Percentiles rank a stretch among this genome's conserved stretches.
These are phyloP conservation scores for Elongisporangium senticosum DNA, from an alignment of 352 stramenopile species.

Conservation along the genomic window DNA sequence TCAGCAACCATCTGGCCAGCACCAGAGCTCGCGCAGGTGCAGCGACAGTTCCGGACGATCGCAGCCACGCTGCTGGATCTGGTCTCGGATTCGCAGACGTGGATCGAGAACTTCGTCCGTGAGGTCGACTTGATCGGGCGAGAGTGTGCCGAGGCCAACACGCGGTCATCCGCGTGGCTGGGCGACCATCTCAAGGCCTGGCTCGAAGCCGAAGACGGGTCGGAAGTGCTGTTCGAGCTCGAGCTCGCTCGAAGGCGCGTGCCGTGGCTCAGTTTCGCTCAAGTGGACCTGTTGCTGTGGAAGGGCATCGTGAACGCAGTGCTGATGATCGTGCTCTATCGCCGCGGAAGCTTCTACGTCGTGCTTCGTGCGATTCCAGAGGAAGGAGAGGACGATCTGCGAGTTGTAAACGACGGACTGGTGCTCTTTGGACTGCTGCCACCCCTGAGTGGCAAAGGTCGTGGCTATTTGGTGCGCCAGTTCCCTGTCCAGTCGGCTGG, in stretches of 20 bases:
- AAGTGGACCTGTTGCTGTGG: slow-evolving; percentile 41
- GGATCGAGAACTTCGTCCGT: slow-evolving; percentile 39
- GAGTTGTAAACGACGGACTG: slow-evolving; percentile 21
- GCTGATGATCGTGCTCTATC: slow-evolving; percentile 49
- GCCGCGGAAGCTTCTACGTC: slow-evolving; percentile 43
- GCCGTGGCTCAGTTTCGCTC: slow-evolving; percentile 4
- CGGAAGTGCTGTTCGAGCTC: slow-evolving; percentile 60
- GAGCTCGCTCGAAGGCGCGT: slow-evolving; percentile 18
- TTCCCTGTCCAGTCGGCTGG: slow-evolving; percentile 13
- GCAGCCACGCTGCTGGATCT: slow-evolving; percentile 28
- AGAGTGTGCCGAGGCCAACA: slow-evolving; percentile 8
- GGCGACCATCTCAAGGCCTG: slow-evolving; percentile 39
- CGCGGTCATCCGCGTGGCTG: slow-evolving; percentile 19
- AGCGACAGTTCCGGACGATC: slow-evolving; percentile 26
- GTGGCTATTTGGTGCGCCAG: slow-evolving; percentile 46
- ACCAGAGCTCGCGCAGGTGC: slow-evolving; percentile 7
- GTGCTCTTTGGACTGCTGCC: slow-evolving; percentile 46
- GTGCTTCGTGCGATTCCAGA: slow-evolving; percentile 23
- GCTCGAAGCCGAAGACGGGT: slow-evolving; percentile 39
- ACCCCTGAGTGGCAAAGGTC: slow-evolving; percentile 33
- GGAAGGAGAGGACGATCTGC: slow-evolving; percentile 16
- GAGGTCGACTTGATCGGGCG: slow-evolving; percentile 34
- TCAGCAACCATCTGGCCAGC: no score
- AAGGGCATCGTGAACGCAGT: slow-evolving; percentile 52
- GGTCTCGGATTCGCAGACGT: slow-evolving; percentile 44